phyloP scores from a whole-genome alignment of 768 basidiomycete genomes.

The Floccularia luteovirens region DNA sequence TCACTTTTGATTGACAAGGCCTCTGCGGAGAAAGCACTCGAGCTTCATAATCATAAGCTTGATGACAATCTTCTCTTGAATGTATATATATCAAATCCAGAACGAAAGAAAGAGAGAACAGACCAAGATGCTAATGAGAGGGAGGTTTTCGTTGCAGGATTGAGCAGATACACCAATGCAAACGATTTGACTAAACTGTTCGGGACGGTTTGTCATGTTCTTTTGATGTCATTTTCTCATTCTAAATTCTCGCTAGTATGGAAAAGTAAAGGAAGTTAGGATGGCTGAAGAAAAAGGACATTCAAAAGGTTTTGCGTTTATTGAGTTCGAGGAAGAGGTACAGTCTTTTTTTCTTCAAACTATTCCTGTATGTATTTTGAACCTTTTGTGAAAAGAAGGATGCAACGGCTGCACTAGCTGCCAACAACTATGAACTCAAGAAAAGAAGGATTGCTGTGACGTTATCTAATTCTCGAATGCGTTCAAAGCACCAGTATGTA shows the following conservation, averaged over 20 bases:
- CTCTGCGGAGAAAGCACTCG: conserved; percentile 71
- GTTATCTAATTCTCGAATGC: conserved; percentile 66
- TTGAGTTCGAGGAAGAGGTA: conserved; percentile 86
- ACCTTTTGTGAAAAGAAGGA: too few species aligned
- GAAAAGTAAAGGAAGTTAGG: conserved; percentile 73
- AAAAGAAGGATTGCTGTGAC: conserved; percentile 89
- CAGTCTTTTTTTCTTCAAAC: conserved; percentile 10
- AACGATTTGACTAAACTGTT: conserved; percentile 77
- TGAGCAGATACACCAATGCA: conserved; percentile 73
- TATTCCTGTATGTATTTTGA: too few species aligned
- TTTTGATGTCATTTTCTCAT: not conserved
- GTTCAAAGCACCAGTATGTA: conserved; percentile 43
- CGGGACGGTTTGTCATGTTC: conserved; percentile 44
- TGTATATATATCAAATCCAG: conserved; percentile 87
- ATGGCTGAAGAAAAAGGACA: conserved; percentile 68
- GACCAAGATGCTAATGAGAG: conserved; percentile 80
- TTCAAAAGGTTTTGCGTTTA: conserved; percentile 83
- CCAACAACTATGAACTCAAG: conserved; percentile 86
- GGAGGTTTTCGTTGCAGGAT: conserved; percentile 83
- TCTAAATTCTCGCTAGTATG: conserved; percentile 59
- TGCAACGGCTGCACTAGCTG: conserved; percentile 62
- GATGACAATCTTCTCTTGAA: conserved; percentile 60
- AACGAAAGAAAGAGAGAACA: conserved; percentile 81
- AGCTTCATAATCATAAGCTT: conserved; percentile 70
- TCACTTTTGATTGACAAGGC: conserved; percentile 23